Conservation (phyloP, 2,329 filamentous ascomycete species). For the Fragosphaeria purpurea region DNA sequence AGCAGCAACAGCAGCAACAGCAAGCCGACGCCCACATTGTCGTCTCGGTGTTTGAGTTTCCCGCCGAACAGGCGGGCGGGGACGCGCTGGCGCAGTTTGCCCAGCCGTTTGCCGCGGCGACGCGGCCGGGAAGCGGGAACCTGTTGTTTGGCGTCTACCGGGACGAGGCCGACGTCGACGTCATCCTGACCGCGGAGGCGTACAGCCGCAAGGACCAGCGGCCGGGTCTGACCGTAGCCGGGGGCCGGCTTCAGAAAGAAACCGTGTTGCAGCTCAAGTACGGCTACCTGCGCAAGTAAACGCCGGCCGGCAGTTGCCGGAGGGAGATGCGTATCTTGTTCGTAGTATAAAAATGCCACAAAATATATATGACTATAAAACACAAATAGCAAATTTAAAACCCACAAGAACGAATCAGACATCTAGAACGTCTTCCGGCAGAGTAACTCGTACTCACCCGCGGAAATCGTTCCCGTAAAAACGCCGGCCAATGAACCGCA, state of each 20-base stretch:
- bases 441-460: too few relatives aligned
- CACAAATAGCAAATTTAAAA: too few relatives aligned
- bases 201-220: neutral
- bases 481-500: too few relatives aligned
- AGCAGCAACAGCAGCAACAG: too few relatives aligned
- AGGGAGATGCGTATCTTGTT: too few relatives aligned
- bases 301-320: neutral
- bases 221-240: neutral
- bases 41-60: neutral
- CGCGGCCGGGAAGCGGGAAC: neutral
- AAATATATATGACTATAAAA: too few relatives aligned
- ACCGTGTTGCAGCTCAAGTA: neutral
- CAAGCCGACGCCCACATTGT: neutral
- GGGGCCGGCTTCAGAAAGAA: neutral
- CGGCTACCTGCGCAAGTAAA: conserved; percentile 1
- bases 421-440: too few relatives aligned
- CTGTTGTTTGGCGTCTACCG: neutral
- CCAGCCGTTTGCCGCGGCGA: neutral
- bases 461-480: too few relatives aligned
- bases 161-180: neutral
- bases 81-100: too few relatives aligned
- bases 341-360: too few relatives aligned
- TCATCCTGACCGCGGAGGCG: conserved; percentile 1
- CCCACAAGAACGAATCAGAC: too few relatives aligned
- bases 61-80: too few relatives aligned